These are phyloP conservation scores for Luffa acutangula DNA, from an alignment of 306 rosid genomes.

Conservation along the genomic window DNA sequence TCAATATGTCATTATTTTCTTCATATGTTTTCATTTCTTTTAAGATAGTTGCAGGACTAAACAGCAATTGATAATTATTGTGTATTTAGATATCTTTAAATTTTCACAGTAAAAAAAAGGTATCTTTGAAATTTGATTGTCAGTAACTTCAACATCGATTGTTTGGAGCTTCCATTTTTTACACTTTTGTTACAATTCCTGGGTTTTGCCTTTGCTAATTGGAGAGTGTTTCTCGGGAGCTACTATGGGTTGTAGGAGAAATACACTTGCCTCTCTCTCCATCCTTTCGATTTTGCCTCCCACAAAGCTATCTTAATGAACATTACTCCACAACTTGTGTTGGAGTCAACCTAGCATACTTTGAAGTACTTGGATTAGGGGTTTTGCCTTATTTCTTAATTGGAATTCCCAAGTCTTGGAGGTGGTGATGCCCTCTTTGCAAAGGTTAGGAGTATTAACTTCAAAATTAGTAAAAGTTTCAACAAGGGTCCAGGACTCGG, in stretches of 20 bases:
- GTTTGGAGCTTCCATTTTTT: neutral
- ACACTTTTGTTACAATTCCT: neutral
- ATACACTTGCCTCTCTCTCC: neutral
- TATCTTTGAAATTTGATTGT: neutral
- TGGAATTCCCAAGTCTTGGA: neutral
- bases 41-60: neutral
- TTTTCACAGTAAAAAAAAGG: neutral
- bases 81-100: neutral
- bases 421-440: neutral
- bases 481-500: neutral
- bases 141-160: neutral
- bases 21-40: neutral
- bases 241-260: neutral
- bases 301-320: neutral
- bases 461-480: neutral
- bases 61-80: neutral
- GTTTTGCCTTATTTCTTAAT: neutral
- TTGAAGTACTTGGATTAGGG: neutral
- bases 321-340: neutral
- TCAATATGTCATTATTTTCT: neutral
- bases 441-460: neutral
- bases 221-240: neutral
- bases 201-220: neutral
- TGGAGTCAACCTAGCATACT: neutral
- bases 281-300: neutral